Base-by-base conservation (phyloP, 2,329 filamentous ascomycete species). In the Colletotrichum graminicola region DNA sequence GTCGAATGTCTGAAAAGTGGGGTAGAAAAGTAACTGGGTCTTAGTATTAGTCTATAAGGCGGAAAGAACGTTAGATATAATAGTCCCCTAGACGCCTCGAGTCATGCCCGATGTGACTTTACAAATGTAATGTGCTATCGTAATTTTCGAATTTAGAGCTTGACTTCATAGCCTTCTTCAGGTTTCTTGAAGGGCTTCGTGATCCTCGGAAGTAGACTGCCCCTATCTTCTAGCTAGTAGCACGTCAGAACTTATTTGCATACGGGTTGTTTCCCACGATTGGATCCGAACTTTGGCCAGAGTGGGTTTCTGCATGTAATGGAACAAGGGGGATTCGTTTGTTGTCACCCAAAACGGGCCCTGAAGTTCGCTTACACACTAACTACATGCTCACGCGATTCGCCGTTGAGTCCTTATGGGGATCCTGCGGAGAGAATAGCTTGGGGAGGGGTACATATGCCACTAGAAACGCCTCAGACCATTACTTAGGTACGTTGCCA, bases 271-370 rank as follows among this genome's bases (percentile, higher is more conserved):
- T 47, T 16, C 32, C 45, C 41, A 41, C 39, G 10, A 8, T 45
- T 14, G 21, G 34, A 23, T 71, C 59, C 59, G 52, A 60, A 26
- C 39, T 45, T 71, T 54, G 32, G 68, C 54, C 55, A 14, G 3
- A 32, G 39, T 36, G 39, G 68, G 32, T 57, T 34, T 45, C 52
- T 68, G 45, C 59, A 60, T 63, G 29, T 34, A 59, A 65, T 63
- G 43, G 32, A 54, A 23, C 64, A 39, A 51, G 45, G 43, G n/a
- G 67, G 43, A 63, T 71, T 62, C 57, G 57, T 59, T 59, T 67
- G 26, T 41, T 29, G 41, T 26, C 59, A 56, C 29, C 21, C 8
- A 23, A 2, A 34, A n/a, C 6, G 23, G 56, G 8, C 10, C 29
- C 29, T 8, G 14, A 45, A 3, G 18, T 7, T 34, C 21, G 18